These are phyloP conservation scores for Wickerhamiella infanticola DNA, from an alignment of 1,139 yeast species.

Conservation along the genomic window DNA sequence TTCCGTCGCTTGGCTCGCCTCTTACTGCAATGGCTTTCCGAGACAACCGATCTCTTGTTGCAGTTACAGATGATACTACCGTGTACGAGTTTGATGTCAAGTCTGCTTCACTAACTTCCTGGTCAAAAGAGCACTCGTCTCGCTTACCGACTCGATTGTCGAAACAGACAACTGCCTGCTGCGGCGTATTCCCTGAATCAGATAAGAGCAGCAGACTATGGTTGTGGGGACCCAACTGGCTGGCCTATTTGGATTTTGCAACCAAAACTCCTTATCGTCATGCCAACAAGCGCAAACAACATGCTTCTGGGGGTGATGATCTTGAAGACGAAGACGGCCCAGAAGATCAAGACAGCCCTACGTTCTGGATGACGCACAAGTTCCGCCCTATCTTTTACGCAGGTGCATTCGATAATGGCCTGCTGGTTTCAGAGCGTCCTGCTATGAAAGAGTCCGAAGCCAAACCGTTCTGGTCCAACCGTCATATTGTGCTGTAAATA, in stretches of 20 bases:
- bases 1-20: conserved; percentile 15
- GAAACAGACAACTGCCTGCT: conserved; percentile 49
- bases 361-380: conserved; percentile 65
- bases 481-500: conserved; percentile 40
- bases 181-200: conserved; percentile 44
- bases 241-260: conserved; percentile 57
- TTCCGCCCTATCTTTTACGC: conserved; percentile 62
- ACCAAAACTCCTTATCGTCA: conserved; percentile 37
- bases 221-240: conserved; percentile 84
- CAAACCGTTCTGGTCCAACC: conserved; percentile 59
- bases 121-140: conserved; percentile 73
- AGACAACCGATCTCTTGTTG: conserved; percentile 36
- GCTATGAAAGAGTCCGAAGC: conserved; percentile 43
- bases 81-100: conserved; percentile 48
- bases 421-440: conserved; percentile 68
- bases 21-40: conserved; percentile 55
- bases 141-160: conserved; percentile 53
- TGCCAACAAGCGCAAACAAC: conserved; percentile 26
- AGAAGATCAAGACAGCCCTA: conserved; percentile 23
- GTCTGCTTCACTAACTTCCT: conserved; percentile 35
- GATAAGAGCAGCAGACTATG: conserved; percentile 37
- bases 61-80: conserved; percentile 60
- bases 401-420: conserved; percentile 38
- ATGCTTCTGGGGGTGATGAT: conserved; percentile 41
- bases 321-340: conserved; percentile 19